A percentile compares a stretch with the other conserved stretches of the same genome.
These are phyloP conservation scores for Debaryomyces sp. DNA, from an alignment of 1,139 yeast genomes.

Conservation along the genomic window DNA sequence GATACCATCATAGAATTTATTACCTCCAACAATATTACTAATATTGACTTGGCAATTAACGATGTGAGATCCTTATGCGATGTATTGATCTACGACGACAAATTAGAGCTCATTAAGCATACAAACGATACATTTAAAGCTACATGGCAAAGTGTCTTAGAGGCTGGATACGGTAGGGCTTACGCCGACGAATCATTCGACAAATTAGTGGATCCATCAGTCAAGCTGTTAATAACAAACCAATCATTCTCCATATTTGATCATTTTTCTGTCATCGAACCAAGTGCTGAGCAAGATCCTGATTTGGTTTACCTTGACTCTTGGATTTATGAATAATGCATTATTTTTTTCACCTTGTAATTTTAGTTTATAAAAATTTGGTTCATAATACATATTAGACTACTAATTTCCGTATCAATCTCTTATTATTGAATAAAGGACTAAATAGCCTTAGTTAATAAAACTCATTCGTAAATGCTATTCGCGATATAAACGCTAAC, in stretches of 20 bases:
- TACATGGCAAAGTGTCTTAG: conserved; percentile 63
- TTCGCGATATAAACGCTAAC: neutral
- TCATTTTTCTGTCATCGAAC: conserved; percentile 32
- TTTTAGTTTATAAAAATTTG: neutral
- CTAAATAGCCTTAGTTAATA: too few relatives aligned
- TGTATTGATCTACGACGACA: conserved; percentile 85
- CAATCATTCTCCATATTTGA: conserved; percentile 39
- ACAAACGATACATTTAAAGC: conserved; percentile 58
- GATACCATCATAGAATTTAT: conserved; percentile 78
- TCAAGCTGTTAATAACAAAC: conserved; percentile 17
- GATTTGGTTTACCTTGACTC: conserved; percentile 46
- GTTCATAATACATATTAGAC: neutral
- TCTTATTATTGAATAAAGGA: neutral
- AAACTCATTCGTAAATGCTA: neutral
- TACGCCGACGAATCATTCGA: conserved; percentile 28
- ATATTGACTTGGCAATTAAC: conserved; percentile 71
- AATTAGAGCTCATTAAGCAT: conserved; percentile 60
- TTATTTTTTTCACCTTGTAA: conserved; percentile 2
- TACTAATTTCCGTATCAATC: neutral
- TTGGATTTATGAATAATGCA: conserved; percentile 33
- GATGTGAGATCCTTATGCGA: conserved; percentile 87
- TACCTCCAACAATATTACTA: conserved; percentile 71
- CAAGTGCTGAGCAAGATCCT: conserved; percentile 34
- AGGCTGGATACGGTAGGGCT: conserved; percentile 58
- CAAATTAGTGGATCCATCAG: conserved; percentile 12